Percentiles rank a stretch among this genome's conserved stretches.
phyloP scores from a whole-genome alignment of 352 stramenopile species.

The Globisporangium rhizosaccharum region DNA sequence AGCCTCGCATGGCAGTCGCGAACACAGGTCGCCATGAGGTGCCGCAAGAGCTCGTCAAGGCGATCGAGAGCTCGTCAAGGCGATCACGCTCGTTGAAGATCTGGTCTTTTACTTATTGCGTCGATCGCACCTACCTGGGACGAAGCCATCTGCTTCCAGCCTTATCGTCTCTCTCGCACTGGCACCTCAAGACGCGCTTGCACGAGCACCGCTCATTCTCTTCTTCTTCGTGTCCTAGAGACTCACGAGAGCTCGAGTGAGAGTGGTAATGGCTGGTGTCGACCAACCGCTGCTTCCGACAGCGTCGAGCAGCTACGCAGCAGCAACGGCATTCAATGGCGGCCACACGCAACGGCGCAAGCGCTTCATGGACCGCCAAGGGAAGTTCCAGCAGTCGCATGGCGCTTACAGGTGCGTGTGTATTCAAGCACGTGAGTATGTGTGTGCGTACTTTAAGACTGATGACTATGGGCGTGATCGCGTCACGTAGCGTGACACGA shows the following conservation, averaged over 20 bases:
- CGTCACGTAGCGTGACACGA: slow-evolving; percentile 24
- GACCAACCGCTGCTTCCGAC: slow-evolving; percentile 31
- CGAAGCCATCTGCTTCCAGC: no score
- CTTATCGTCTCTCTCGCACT: no score
- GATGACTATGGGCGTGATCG: no score
- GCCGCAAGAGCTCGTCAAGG: no score
- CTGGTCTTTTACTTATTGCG: no score
- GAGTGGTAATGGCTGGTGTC: slow-evolving; percentile 12
- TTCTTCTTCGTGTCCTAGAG: not conserved
- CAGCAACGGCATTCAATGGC: slow-evolving; percentile 1
- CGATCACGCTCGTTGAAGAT: no score
- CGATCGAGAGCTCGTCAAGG: no score
- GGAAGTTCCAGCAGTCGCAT: slow-evolving; percentile 65
- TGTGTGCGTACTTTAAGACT: no score
- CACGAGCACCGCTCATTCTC: not conserved
- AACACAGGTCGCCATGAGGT: no score
- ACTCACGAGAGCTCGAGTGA: not conserved
- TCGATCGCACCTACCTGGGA: no score
- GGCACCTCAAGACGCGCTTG: no score
- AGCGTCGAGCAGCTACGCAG: slow-evolving; percentile 1
- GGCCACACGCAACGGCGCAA: not conserved
- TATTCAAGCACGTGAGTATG: slow-evolving; percentile 14
- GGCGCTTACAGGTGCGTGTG: slow-evolving; percentile 60
- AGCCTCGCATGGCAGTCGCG: no score
- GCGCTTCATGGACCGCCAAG: slow-evolving; percentile 60